Percentiles rank a stretch among this genome's conserved stretches.
phyloP scores from a whole-genome alignment of 805 yeast species.

The Sugiyamaella smithiae region DNA sequence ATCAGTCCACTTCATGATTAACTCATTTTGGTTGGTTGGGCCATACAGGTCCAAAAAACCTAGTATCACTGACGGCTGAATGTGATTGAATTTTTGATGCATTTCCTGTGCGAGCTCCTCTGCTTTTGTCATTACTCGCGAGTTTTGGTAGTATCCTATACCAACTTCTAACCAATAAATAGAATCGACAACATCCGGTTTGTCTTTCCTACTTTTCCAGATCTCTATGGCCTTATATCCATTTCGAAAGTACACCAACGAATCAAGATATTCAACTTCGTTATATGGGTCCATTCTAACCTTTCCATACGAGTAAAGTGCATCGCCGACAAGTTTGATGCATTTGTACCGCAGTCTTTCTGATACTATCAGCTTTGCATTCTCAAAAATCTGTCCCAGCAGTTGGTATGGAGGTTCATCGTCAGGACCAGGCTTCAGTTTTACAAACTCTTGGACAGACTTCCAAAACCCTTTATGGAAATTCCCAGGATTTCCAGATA shows the following conservation, averaged over 20 bases:
- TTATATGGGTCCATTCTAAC: conserved; percentile 26
- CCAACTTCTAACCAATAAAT: conserved; percentile 27
- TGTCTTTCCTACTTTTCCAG: conserved; percentile 21
- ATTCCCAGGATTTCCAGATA: conserved; percentile 4
- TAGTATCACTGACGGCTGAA: conserved; percentile 22
- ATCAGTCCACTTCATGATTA: conserved; percentile 17
- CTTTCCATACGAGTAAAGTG: conserved; percentile 19
- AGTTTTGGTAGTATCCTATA: conserved; percentile 16
- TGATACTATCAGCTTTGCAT: conserved; percentile 18
- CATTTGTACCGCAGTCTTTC: conserved; percentile 11
- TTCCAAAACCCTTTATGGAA: conserved; percentile 12
- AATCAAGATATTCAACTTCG: conserved; percentile 25
- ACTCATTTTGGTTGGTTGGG: conserved; percentile 9
- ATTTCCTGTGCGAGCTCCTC: conserved; percentile 23
- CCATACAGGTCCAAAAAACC: conserved; percentile 20
- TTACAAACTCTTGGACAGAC: conserved; percentile 11
- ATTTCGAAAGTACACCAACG: conserved; percentile 18
- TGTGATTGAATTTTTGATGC: conserved; percentile 14
- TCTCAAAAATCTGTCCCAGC: conserved; percentile 21
- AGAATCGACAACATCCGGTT: conserved; percentile 19
- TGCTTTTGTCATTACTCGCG: conserved; percentile 16
- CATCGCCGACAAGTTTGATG: conserved; percentile 25
- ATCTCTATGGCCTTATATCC: conserved; percentile 20
- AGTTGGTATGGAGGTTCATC: conserved; percentile 22
- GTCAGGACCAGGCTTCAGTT: conserved; percentile 11